phyloP scores from a whole-genome alignment of 805 yeast species.

The Lachancea sp. region DNA sequence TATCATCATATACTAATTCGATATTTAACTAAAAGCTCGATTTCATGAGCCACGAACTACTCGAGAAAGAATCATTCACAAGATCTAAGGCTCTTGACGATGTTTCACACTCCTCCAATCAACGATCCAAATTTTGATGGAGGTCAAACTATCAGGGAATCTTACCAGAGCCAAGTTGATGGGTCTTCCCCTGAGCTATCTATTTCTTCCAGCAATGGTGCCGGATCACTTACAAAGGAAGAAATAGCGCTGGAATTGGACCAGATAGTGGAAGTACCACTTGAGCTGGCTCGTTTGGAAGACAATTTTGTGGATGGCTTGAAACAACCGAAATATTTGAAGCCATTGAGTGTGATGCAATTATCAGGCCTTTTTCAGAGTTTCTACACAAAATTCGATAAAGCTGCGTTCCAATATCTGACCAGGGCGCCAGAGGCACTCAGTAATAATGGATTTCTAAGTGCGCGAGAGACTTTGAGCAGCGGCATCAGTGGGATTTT shows the following conservation, averaged over 20 bases:
- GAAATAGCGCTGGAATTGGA: slow-evolving; percentile 21
- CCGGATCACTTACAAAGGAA: slow-evolving; percentile 13
- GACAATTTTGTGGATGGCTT: slow-evolving; percentile 28
- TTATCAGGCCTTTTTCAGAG: slow-evolving; percentile 28
- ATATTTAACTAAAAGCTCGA: no score
- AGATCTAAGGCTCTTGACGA: not conserved
- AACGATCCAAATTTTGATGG: slow-evolving; percentile 24
- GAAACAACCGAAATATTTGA: slow-evolving; percentile 32
- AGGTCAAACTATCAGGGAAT: slow-evolving; percentile 23
- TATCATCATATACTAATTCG: no score
- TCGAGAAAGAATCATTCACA: no score
- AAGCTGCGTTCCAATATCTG: slow-evolving; percentile 25
- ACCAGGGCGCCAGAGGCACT: not conserved
- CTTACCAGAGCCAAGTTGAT: slow-evolving; percentile 14
- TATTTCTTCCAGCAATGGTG: slow-evolving; percentile 6
- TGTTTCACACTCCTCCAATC: slow-evolving; percentile 30
- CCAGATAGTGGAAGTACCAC: slow-evolving; percentile 20
- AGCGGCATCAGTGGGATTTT: slow-evolving; percentile 33
- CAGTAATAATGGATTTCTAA: slow-evolving; percentile 12
- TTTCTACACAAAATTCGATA: slow-evolving; percentile 29
- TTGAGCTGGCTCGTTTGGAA: slow-evolving; percentile 22
- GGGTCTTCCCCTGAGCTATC: slow-evolving; percentile 6
- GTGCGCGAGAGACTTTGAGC: slow-evolving; percentile 28
- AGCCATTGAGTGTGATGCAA: slow-evolving; percentile 27
- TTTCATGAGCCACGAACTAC: no score